These are phyloP conservation scores for Russula sp. DNA, from an alignment of 768 basidiomycete genomes.

Conservation along the genomic window DNA sequence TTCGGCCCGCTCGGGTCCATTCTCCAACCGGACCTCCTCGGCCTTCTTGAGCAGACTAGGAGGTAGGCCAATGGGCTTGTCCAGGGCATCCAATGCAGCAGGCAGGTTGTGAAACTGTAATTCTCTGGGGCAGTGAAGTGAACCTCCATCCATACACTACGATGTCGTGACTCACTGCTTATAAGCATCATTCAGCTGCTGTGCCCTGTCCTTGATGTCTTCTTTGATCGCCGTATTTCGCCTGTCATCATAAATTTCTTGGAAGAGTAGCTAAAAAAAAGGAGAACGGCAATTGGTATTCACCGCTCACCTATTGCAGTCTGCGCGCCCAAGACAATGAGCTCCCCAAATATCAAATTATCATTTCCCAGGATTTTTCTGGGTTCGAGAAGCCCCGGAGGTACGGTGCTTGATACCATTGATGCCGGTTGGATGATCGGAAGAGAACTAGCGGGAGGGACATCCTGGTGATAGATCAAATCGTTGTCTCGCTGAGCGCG, in stretches of 20 bases:
- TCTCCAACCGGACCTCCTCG: constrained; percentile 71
- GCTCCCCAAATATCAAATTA: constrained; percentile 58
- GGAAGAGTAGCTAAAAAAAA: neutral
- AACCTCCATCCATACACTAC: neutral
- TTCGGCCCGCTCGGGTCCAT: constrained; percentile 68
- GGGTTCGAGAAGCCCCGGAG: constrained; percentile 52
- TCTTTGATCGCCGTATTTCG: constrained; percentile 65
- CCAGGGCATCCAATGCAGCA: constrained; percentile 78
- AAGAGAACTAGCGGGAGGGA: constrained; percentile 67
- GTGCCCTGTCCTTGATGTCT: constrained; percentile 51
- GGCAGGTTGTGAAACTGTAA: constrained; percentile 73
- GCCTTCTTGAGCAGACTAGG: constrained; percentile 81
- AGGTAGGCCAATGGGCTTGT: constrained; percentile 80
- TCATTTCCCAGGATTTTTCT: constrained; percentile 44
- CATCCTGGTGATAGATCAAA: constrained; percentile 86
- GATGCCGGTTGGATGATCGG: constrained; percentile 53
- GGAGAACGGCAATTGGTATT: neutral
- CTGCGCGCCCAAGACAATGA: constrained; percentile 82
- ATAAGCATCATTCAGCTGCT: constrained; percentile 52
- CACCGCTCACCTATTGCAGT: constrained; percentile 70
- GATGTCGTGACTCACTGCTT: constrained; percentile 40
- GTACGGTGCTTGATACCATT: constrained; percentile 55
- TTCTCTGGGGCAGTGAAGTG: constrained; percentile 36
- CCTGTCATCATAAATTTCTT: constrained; percentile 82
- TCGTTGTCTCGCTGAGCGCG: constrained; percentile 90